Percentiles rank a stretch among this genome's conserved stretches.
Conservation (phyloP, 352 stramenopile species). For the Globisporangium apiculatum region DNA sequence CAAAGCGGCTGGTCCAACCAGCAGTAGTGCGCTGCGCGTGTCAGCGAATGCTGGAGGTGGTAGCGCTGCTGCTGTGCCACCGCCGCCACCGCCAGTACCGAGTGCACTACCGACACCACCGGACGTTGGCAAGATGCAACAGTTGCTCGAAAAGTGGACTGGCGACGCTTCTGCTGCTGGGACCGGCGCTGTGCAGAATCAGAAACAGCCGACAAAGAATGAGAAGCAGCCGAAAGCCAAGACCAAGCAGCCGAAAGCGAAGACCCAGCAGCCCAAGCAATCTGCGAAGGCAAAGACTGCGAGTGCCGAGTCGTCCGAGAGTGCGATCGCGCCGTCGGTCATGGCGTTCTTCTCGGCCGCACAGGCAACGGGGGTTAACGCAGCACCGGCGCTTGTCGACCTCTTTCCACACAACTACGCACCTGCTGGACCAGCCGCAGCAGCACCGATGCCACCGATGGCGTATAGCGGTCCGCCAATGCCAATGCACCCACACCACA, state of each 20-base stretch:
- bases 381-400: conserved; percentile 14
- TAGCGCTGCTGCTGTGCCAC: not conserved
- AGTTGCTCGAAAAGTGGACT: conserved; percentile 59
- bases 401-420: conserved; percentile 57
- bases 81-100: conserved; percentile 8
- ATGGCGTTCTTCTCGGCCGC: conserved; percentile 18
- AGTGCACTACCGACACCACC: conserved; percentile 5
- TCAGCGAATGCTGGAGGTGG: conserved; percentile 4
- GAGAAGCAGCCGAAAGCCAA: too few species aligned
- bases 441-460: conserved; percentile 2
- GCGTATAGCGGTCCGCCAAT: conserved; percentile 2
- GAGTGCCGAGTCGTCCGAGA: not conserved
- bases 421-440: not conserved
- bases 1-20: not conserved
- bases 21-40: conserved; percentile 1
- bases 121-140: conserved; percentile 32
- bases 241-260: conserved; percentile 2
- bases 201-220: conserved; percentile 1
- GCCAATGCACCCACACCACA: not conserved
- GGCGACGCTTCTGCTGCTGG: conserved; percentile 16
- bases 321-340: conserved; percentile 8
- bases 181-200: not conserved
- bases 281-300: not conserved
- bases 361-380: conserved; percentile 3
- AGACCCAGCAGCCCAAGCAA: not conserved